Percentiles rank a stretch among this genome's conserved stretches.
These are phyloP conservation scores for Pythium biforme DNA, from an alignment of 352 stramenopile genomes.

Conservation along the genomic window DNA sequence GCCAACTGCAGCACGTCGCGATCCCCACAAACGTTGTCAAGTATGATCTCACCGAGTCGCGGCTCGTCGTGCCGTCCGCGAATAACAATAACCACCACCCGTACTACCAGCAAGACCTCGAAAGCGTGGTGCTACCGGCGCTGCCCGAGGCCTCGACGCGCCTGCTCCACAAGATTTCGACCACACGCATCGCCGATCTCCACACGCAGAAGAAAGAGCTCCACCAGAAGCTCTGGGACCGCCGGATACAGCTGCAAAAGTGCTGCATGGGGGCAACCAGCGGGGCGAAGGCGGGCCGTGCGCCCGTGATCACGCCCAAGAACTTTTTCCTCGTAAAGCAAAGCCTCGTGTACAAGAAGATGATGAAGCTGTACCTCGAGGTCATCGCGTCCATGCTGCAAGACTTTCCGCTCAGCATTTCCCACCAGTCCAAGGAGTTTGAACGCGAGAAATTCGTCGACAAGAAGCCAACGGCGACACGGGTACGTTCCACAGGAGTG, in stretches of 20 bases:
- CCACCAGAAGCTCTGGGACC: conserved; percentile 44
- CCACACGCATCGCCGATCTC: conserved; percentile 30
- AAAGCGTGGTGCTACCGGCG: conserved; percentile 21
- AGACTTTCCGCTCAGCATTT: conserved; percentile 14
- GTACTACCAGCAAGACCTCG: conserved; percentile 16
- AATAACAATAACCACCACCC: conserved; percentile 13
- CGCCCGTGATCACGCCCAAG: conserved; percentile 21
- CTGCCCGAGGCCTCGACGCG: conserved; percentile 26
- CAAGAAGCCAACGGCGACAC: conserved; percentile 12
- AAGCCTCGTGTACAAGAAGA: conserved; percentile 23
- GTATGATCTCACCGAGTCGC: conserved; percentile 33
- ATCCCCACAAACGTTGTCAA: conserved; percentile 44
- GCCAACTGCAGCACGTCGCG: conserved; percentile 32
- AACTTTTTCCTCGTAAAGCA: conserved; percentile 25
- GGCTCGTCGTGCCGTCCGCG: conserved; percentile 20
- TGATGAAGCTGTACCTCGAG: conserved; percentile 29
- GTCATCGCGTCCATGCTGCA: conserved; percentile 14
- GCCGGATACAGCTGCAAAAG: conserved; percentile 51
- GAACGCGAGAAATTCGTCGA: conserved; percentile 24
- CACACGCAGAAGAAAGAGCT: conserved; percentile 37
- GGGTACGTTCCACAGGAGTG: conserved; percentile 22
- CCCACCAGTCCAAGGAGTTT: conserved; percentile 12
- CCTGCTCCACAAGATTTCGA: conserved; percentile 18
- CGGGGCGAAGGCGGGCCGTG: background rate
- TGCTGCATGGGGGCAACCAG: conserved; percentile 26